Conservation (phyloP, 805 yeast genomes). For the Candida michaelii region DNA sequence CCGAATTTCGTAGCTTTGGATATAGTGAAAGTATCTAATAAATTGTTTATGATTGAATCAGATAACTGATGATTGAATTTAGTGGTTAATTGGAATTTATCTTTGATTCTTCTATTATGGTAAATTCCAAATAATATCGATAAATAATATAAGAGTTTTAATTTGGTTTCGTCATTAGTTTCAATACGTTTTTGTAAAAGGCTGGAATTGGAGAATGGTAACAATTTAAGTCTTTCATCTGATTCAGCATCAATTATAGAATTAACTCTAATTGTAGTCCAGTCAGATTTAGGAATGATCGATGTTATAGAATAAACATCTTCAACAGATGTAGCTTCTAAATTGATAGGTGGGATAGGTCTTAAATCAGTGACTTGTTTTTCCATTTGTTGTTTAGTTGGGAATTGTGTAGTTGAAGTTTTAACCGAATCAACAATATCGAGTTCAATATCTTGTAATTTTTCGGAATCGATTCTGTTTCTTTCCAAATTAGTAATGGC, state of each 20-base stretch:
- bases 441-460: constrained; percentile 68
- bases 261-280: constrained; percentile 61
- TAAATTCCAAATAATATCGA: constrained; percentile 80
- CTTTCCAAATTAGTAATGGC: constrained; percentile 79
- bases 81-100: constrained; percentile 58
- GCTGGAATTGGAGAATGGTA: constrained; percentile 63
- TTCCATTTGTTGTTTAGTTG: constrained; percentile 64
- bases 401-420: constrained; percentile 67
- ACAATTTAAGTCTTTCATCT: constrained; percentile 50
- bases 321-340: constrained; percentile 78
- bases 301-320: constrained; percentile 75
- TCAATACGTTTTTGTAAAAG: constrained; percentile 46
- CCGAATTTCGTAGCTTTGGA: constrained; percentile 65
- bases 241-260: constrained; percentile 55
- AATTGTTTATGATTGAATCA: constrained; percentile 66
- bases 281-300: constrained; percentile 69
- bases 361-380: constrained; percentile 62
- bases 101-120: constrained; percentile 62
- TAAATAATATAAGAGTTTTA: constrained; percentile 75
- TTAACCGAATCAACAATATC: constrained; percentile 82
- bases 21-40: constrained; percentile 71
- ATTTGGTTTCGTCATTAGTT: constrained; percentile 49
- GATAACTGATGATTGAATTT: constrained; percentile 66
- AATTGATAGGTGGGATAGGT: constrained; percentile 78
- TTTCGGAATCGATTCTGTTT: constrained; percentile 83